Evolutionary conservation across 306 rosid genomes (phyloP), one percentile per base, ranked within the genome.

Genomic region (Corylus avellana): DNA sequence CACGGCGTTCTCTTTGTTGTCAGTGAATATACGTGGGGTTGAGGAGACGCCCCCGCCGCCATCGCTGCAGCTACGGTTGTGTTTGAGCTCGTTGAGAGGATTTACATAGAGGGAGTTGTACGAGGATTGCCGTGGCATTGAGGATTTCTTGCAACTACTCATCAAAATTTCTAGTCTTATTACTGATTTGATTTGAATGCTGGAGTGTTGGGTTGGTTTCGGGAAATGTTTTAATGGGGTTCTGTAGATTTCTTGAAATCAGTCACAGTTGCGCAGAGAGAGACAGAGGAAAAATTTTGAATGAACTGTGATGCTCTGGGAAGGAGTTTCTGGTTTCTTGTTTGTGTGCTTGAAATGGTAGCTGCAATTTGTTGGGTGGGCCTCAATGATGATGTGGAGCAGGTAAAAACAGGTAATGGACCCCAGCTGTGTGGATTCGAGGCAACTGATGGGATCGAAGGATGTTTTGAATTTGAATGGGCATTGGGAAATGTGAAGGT

Each of bases 21-120:
- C 77, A 22, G 57, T 61, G 5, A 70, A 48, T 48, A 74, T 0
- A 4, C 57, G 64, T 17, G 25, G 79, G 71, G 72, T 37, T 17
- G 12, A 22, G 35, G 79, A n/a, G 79, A 67, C 48, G 48, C 75
- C 54, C 22, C 81, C 57, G 27, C 79, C 84, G 46, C 72, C 88
- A 74, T 86, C 89, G 74, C 91, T 89, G 85, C 75, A 84, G 83
- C 97, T 90, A 10, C 97, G 97, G 74, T 39, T 84, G 88, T 92
- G 95, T 7, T 75, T 80, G 44, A 79, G 84, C 47, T 86, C 86
- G 12, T 37, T 85, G 55, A 91, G 90, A 39, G 96, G 94, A 72
- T 90, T 92, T 54, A 57, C 72, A 47, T 87, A 85, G 16, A 89
- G 88, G 44, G 92, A 80, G 32, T 74, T 91, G 78, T 88, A 86